Base-by-base conservation (phyloP, 148 eudicot genomes). In the Rhododendron ferrugineum region DNA sequence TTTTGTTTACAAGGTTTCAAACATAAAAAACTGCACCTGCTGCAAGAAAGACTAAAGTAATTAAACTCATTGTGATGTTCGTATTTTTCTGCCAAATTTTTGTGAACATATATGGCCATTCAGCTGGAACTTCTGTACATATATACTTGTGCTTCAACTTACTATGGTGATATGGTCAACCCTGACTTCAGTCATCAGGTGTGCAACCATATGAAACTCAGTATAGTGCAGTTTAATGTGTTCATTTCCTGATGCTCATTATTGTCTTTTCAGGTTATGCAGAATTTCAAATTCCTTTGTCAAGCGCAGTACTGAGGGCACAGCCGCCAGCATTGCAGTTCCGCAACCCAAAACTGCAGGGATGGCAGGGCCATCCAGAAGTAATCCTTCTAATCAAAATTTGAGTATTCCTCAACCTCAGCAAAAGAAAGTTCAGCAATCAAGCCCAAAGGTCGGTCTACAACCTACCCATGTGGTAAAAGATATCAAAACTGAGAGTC, bases 261-360 rank as follows among this genome's bases (percentile, higher is more conserved):
- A 54, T 85, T 64, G 50, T 66, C 66, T 82, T 42, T 78, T 86
- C 89, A 97, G 99, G 93, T 95, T 95, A 78, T 92, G 96, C 86
- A 96, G 98, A 78, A 91, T 97, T 86, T 92, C 90, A 84, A 97
- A 93, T 91, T 89, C 93, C 86, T 91, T 85, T 79, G 95, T 97
- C 86, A 92, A 90, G 91, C 91, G 96, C 82, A 89, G 88, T 82
- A 82, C 82, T 52, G 95, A 89, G 42, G 93, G 91, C 85, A 86
- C 90, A 81, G 75, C 90, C 84, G 70, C 44, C 36, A 84, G 88
- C 86, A 37, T 84, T 83, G 75, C 90, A 40, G 86, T 84, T 77
- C 88, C 84, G 23, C 91, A 85, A 84, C 84, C 89, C 83, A 93
- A 90, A 88, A 84, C 84, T 88, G 81, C 62, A 49, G 90, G 88